Conservation (phyloP, 2,329 filamentous ascomycete species). For the Epicoccum sorghinum region DNA sequence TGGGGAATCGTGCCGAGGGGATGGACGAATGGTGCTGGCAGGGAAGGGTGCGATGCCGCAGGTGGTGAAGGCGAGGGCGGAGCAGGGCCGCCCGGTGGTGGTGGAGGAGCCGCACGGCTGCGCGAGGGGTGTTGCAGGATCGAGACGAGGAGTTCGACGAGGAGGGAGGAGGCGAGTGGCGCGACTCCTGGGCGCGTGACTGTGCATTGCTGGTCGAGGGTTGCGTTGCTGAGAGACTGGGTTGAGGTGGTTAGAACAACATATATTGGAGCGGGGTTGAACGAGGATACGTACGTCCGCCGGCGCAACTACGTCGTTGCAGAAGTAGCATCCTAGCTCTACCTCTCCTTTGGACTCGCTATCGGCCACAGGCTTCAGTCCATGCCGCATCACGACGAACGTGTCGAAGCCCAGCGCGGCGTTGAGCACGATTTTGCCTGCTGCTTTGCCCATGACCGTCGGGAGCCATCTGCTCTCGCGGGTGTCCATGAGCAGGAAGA, state of each 20-base stretch:
- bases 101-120: slow-evolving; percentile 43
- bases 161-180: slow-evolving; percentile 85
- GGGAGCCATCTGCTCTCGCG: slow-evolving; percentile 94
- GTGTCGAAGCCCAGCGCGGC: slow-evolving; percentile 95
- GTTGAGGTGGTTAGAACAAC: not conserved
- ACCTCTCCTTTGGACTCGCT: slow-evolving; percentile 51
- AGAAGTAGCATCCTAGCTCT: slow-evolving; percentile 94
- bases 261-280: not conserved
- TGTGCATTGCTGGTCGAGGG: slow-evolving; percentile 96
- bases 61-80: slow-evolving; percentile 17
- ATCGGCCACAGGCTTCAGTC: slow-evolving; percentile 61
- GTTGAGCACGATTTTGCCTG: slow-evolving; percentile 95
- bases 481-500: slow-evolving; percentile 98
- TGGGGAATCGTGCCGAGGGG: slow-evolving; percentile 78
- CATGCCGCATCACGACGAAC: slow-evolving; percentile 96
- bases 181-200: slow-evolving; percentile 93
- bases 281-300: slow-evolving; percentile 72
- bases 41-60: slow-evolving; percentile 31
- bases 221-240: slow-evolving; percentile 90
- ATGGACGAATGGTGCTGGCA: slow-evolving; percentile 53
- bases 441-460: slow-evolving; percentile 92
- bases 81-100: slow-evolving; percentile 10
- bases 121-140: slow-evolving; percentile 72
- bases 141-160: slow-evolving; percentile 89
- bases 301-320: slow-evolving; percentile 95